phyloP scores from a whole-genome alignment of 2,329 filamentous ascomycete genomes.

The Phialophora tarda region DNA sequence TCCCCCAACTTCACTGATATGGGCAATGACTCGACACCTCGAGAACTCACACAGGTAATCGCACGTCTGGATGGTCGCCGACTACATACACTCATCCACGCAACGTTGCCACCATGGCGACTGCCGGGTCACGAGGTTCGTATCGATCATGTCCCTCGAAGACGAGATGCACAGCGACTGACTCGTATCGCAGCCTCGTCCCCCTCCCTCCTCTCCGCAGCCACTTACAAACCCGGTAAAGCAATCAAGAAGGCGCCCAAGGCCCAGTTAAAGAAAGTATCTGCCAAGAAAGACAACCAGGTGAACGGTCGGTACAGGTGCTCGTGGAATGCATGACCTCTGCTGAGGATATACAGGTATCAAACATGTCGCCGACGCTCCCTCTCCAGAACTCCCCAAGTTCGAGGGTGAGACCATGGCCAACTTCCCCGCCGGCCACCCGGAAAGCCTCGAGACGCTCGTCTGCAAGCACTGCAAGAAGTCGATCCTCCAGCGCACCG shows the following conservation, averaged over 20 bases:
- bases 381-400: conserved; percentile 54
- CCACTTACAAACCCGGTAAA: conserved; percentile 54
- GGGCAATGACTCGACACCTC: not conserved
- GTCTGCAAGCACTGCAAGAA: conserved; percentile 96
- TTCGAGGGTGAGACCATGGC: conserved; percentile 78
- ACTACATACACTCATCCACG: not conserved
- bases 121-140: conserved; percentile 18
- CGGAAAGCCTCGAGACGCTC: conserved; percentile 64
- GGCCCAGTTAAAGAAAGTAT: conserved; percentile 51
- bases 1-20: not conserved
- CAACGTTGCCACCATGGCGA: conserved; percentile 10
- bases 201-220: conserved; percentile 50
- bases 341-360: conserved; percentile 13
- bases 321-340: not conserved
- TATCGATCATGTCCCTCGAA: not conserved
- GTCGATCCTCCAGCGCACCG: conserved; percentile 75
- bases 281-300: conserved; percentile 46
- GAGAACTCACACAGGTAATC: not conserved
- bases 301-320: conserved; percentile 40
- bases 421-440: conserved; percentile 74
- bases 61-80: not conserved
- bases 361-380: conserved; percentile 41
- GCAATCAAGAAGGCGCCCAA: conserved; percentile 53
- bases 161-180: not conserved
- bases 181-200: conserved; percentile 1